Percentiles rank a stretch among this genome's conserved stretches.
Conservation (phyloP, 2,329 filamentous ascomycete species). For the Tolypocladium ophioglossoides region DNA sequence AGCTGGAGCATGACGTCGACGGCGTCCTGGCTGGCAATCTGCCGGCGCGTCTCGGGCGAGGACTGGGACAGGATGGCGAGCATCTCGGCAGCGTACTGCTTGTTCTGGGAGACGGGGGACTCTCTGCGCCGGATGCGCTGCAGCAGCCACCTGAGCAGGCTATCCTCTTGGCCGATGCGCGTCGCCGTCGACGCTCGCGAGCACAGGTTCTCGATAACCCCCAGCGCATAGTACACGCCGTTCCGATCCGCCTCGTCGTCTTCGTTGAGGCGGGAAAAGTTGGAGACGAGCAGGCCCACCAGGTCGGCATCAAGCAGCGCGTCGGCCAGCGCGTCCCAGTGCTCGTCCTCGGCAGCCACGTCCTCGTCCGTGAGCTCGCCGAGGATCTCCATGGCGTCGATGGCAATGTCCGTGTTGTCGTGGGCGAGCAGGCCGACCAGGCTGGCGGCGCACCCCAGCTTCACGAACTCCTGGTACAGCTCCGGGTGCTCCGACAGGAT, state of each 20-base stretch:
- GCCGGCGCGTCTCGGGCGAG: conserved; percentile 52
- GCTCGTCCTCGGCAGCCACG: conserved; percentile 65
- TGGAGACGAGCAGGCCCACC: conserved; percentile 62
- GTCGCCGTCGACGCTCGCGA: conserved; percentile 60
- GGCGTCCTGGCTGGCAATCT: conserved; percentile 56
- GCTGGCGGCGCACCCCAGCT: conserved; percentile 60
- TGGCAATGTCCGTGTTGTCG: conserved; percentile 95
- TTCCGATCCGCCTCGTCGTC: conserved; percentile 58
- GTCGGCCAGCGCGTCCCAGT: conserved; percentile 71
- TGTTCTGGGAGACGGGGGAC: conserved; percentile 68
- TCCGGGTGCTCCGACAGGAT: conserved; percentile 80
- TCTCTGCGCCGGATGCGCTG: conserved; percentile 61
- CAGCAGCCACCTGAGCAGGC: conserved; percentile 68
- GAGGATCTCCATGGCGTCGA: conserved; percentile 81
- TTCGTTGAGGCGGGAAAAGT: conserved; percentile 73
- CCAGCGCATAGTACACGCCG: conserved; percentile 79
- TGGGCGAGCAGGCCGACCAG: conserved; percentile 78
- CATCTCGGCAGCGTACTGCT: conserved; percentile 88
- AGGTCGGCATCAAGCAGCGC: conserved; percentile 59
- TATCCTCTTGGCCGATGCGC: conserved; percentile 57
- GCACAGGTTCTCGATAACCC: conserved; percentile 76
- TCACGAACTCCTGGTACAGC: conserved; percentile 71
- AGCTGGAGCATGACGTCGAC: conserved; percentile 75
- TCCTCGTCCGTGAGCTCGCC: conserved; percentile 91
- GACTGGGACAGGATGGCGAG: conserved; percentile 80